Evolutionary conservation across 2,329 filamentous ascomycete species (phyloP).

Genomic region (Colletotrichum paranaense): DNA sequence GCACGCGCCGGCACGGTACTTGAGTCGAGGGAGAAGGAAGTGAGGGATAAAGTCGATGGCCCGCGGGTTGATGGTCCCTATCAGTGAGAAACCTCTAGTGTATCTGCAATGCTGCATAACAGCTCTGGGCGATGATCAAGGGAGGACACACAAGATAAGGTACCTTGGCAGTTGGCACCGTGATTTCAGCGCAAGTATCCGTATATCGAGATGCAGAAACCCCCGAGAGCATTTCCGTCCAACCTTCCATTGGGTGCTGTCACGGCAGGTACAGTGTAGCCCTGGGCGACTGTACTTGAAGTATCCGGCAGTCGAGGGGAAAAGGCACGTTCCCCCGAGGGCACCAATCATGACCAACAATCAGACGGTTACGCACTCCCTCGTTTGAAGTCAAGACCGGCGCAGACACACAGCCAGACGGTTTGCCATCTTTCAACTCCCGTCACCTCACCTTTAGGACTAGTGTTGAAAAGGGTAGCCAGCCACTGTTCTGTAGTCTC

Average conservation of each 20-base stretch:
- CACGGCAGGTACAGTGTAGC: background rate
- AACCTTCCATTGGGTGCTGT: background rate
- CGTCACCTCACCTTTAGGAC: background rate
- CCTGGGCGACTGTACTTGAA: background rate
- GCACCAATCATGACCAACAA: background rate
- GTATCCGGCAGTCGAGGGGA: background rate
- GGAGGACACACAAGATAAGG: background rate
- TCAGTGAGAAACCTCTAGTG: background rate
- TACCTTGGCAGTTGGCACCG: too few species aligned
- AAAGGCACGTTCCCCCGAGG: background rate
- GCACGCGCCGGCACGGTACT: background rate
- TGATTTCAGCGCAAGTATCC: too few species aligned
- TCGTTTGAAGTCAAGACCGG: slow-evolving; percentile 7
- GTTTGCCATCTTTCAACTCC: background rate
- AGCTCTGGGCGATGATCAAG: background rate
- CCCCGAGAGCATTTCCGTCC: background rate
- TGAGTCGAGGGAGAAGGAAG: background rate
- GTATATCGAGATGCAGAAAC: too few species aligned
- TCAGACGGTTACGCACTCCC: slow-evolving; percentile 17
- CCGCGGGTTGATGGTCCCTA: background rate
- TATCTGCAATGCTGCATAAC: too few species aligned
- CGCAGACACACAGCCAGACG: background rate
- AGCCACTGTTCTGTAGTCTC: too few species aligned
- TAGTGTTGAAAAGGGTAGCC: background rate
- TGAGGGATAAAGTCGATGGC: background rate